Conservation (phyloP, 345 rosid genomes). For the Theobroma cacao region DNA sequence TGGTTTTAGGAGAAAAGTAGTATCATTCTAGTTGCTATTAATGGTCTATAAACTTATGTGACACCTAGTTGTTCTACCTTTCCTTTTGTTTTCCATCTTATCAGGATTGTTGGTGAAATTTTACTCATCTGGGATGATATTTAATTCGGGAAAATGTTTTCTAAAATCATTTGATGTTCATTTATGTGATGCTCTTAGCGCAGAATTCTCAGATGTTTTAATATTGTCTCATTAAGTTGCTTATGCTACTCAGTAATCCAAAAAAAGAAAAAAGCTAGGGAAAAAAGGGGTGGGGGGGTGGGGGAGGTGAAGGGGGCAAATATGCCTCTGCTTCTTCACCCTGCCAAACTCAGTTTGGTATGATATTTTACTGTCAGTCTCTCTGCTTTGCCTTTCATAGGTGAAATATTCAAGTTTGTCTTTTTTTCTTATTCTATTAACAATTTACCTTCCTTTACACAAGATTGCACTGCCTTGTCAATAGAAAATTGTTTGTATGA, state of each 20-base stretch:
- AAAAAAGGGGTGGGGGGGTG: background rate
- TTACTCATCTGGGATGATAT: background rate
- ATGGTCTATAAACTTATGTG: background rate
- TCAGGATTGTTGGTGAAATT: background rate
- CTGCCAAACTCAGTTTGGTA: background rate
- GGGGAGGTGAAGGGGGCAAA: too few relatives aligned
- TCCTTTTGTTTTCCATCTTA: background rate
- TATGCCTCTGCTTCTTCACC: too few relatives aligned
- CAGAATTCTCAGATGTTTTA: background rate
- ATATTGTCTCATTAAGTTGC: background rate
- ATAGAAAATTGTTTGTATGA: background rate
- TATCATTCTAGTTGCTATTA: background rate
- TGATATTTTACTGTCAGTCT: background rate
- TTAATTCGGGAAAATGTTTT: background rate
- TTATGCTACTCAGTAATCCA: background rate
- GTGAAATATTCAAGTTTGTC: background rate
- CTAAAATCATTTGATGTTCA: background rate
- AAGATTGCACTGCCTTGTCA: background rate
- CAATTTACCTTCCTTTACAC: background rate
- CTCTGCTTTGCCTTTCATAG: background rate
- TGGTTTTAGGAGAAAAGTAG: background rate
- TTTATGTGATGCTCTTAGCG: background rate
- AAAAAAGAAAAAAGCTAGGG: background rate
- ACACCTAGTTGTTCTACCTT: background rate
- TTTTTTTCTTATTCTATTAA: background rate